phyloP scores from a whole-genome alignment of 768 basidiomycete species.

The Dictyophora rubrovolvata region DNA sequence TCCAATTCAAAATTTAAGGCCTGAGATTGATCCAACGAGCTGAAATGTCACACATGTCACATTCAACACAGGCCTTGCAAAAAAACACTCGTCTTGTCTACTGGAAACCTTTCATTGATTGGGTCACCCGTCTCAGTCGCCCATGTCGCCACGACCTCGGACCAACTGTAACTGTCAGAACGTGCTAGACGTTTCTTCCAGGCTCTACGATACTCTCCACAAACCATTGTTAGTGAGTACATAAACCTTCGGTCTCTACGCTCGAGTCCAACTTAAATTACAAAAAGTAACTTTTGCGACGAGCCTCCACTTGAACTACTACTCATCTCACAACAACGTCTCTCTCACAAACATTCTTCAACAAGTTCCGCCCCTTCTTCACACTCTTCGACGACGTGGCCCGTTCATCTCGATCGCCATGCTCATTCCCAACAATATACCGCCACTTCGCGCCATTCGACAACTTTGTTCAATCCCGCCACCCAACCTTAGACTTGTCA shows the following conservation, averaged over 20 bases:
- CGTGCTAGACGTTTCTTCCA: neutral
- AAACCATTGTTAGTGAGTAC: neutral
- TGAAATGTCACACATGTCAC: too few species aligned
- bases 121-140: too few species aligned
- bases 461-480: slow-evolving; percentile 3
- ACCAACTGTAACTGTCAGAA: too few species aligned
- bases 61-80: too few species aligned
- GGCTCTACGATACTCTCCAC: neutral
- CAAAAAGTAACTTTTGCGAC: neutral
- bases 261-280: neutral
- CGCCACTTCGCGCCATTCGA: slow-evolving; percentile 41
- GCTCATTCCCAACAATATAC: neutral
- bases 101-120: too few species aligned
- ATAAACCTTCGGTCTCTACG: neutral
- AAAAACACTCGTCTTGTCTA: too few species aligned
- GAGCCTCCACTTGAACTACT: neutral
- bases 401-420: slow-evolving; percentile 17
- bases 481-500: slow-evolving; percentile 57
- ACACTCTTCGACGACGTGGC: slow-evolving; percentile 57
- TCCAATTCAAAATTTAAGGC: too few species aligned
- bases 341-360: slow-evolving; percentile 50
- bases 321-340: slow-evolving; percentile 36
- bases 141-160: too few species aligned
- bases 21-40: too few species aligned
- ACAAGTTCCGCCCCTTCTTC: slow-evolving; percentile 67